phyloP scores from a whole-genome alignment of 139 green algal genomes.

The Marvania coccoides region DNA sequence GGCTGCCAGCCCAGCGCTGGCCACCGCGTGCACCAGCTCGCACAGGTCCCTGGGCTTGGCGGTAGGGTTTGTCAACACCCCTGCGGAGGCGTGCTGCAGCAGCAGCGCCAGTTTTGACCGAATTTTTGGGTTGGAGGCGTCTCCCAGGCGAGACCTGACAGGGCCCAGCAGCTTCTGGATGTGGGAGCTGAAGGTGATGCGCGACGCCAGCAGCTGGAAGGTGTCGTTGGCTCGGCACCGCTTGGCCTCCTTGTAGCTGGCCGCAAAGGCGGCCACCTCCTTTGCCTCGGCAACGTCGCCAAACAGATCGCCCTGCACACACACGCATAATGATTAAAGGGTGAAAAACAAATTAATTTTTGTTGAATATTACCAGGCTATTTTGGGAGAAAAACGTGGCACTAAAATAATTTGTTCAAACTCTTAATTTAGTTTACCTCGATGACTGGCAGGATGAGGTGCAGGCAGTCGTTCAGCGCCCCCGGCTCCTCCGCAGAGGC shows the following conservation, averaged over 20 bases:
- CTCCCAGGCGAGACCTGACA: conserved; percentile 30
- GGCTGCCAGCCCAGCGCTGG: conserved; percentile 10
- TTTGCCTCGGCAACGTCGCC: conserved; percentile 65
- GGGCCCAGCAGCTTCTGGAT: conserved; percentile 27
- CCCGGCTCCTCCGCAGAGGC: conserved; percentile 19
- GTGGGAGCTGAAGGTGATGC: conserved; percentile 52
- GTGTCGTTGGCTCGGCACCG: conserved; percentile 55
- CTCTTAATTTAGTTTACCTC: conserved; percentile 42
- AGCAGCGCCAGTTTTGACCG: conserved; percentile 62
- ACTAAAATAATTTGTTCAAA: too few relatives aligned
- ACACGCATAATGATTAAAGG: too few relatives aligned
- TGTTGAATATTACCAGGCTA: too few relatives aligned
- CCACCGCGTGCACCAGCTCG: conserved; percentile 45
- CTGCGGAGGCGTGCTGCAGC: conserved; percentile 53
- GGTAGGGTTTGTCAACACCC: conserved; percentile 63
- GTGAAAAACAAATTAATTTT: too few relatives aligned
- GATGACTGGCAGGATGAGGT: conserved; percentile 59
- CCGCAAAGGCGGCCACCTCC: conserved; percentile 58
- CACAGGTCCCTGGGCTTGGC: conserved; percentile 44
- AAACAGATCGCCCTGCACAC: conserved; percentile 71
- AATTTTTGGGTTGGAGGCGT: conserved; percentile 43
- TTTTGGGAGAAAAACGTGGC: too few relatives aligned
- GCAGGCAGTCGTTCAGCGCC: conserved; percentile 49
- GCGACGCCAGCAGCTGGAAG: conserved; percentile 61
- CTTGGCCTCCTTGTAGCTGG: conserved; percentile 75